Conservation (phyloP, 768 basidiomycete species). For the Tylopilus sp. region DNA sequence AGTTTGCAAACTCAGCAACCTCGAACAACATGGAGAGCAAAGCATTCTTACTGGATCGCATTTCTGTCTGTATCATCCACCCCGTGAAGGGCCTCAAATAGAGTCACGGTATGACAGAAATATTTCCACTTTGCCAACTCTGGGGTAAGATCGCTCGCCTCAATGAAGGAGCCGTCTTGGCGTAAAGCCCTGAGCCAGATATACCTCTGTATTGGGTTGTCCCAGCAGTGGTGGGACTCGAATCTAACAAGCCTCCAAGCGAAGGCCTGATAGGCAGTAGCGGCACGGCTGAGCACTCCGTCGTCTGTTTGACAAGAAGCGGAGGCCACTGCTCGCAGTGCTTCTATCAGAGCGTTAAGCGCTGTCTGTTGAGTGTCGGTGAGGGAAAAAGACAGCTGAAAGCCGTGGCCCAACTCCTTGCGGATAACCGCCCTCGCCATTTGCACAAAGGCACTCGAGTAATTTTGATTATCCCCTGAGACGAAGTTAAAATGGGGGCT, state of each 20-base stretch:
- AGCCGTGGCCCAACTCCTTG: background rate
- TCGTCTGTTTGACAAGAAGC: background rate
- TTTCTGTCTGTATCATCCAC: no score
- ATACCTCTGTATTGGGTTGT: background rate
- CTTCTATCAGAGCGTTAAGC: background rate
- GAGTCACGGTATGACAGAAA: background rate
- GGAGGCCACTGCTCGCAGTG: background rate
- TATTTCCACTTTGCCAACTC: conserved; percentile 3
- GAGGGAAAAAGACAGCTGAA: background rate
- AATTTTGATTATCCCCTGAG: background rate
- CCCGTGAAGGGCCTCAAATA: background rate
- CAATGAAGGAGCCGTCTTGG: background rate
- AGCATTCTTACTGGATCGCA: no score
- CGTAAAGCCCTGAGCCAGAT: conserved; percentile 4
- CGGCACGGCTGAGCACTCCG: background rate
- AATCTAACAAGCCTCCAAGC: background rate
- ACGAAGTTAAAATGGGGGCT: background rate
- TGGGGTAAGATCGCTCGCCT: background rate
- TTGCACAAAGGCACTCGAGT: background rate
- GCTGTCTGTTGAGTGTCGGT: background rate
- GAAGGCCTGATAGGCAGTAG: background rate
- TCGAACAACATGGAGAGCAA: no score
- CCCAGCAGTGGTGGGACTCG: no score
- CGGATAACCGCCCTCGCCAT: background rate
- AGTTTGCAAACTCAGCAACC: background rate